Evolutionary conservation across 1,284 basidiomycete species (phyloP), one percentile per base, ranked within the genome.

Genomic region (Irpex lacteus): DNA sequence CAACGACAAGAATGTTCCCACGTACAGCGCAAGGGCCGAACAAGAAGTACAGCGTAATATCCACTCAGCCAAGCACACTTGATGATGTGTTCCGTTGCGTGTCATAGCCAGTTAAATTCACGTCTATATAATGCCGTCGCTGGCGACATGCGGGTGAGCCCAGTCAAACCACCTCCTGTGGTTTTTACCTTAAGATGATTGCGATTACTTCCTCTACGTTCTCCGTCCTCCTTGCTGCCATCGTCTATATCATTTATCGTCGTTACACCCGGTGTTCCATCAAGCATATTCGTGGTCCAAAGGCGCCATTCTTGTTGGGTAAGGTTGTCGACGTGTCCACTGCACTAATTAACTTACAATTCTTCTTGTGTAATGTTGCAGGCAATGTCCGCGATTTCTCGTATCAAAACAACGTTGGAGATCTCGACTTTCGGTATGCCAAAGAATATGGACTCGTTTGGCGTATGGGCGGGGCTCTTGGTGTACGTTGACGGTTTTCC

Each of bases 381-480:
- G 65, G 65, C 1, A 63, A 66, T 47, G 21, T 62, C 0, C 54
- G 62, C 50, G 60, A 61, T 2, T 49, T 74, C 8, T 64, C 60
- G 15, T 60, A 68, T 15, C 71, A 77, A 60, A 54, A 71, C 11
- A 71, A 77, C 59, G 75, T 76, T 0, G 76, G 77, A 1, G 71
- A 75, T 34, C 63, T 73, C 3, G 73, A 76, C 5, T 72, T 71
- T 59, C 56, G 71, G 52, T 77, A 72, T 69, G 65, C 70, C 49
- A 66, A 68, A 26, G 69, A 77, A 60, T 79, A 77, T 63, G 77
- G 78, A 5, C 64, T 67, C 0, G 69, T 71, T 0, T 77, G 74
- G 71, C 67, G 73, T 19, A 56, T 68, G 19, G 21, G 60, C n/a
- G 49, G 44, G 26, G 15, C 59, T 5, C 38, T 66, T 1, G 65